Percentiles rank a stretch among this genome's conserved stretches.
Conservation (phyloP, 2,329 filamentous ascomycete species). For the Achaetomium macrosporum region DNA sequence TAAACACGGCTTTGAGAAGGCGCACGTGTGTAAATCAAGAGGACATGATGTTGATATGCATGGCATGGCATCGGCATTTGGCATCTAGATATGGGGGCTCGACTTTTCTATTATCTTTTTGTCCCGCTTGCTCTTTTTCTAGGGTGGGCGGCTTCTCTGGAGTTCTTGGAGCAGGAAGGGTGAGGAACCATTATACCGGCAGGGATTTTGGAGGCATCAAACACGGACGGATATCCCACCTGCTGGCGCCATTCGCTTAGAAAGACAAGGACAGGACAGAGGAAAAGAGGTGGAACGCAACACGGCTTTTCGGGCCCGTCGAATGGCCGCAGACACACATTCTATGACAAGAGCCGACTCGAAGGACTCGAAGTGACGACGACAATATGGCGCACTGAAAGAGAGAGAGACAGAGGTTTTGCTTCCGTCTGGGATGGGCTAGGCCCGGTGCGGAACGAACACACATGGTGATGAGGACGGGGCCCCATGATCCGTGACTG, state of each 20-base stretch:
- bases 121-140: constrained; percentile 5
- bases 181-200: constrained; percentile 22
- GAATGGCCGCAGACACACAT: constrained; percentile 1
- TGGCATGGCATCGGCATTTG: constrained; percentile 44
- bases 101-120: constrained; percentile 25
- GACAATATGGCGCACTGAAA: neutral
- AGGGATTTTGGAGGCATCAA: constrained; percentile 27
- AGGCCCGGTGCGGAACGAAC: constrained; percentile 1
- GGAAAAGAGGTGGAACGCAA: neutral
- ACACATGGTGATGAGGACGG: constrained; percentile 1
- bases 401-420: neutral
- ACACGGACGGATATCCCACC: constrained; percentile 27
- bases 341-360: constrained; percentile 2
- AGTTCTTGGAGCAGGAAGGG: constrained; percentile 40
- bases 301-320: neutral
- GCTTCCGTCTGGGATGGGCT: constrained; percentile 1
- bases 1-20: constrained; percentile 31
- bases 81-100: constrained; percentile 41
- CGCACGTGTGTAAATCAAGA: constrained; percentile 42
- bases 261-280: constrained; percentile 28
- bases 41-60: constrained; percentile 45
- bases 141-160: constrained; percentile 32
- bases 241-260: constrained; percentile 42
- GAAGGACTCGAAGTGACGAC: neutral
- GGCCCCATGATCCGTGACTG: constrained; percentile 7